Evolutionary conservation across 352 stramenopile species (phyloP).

Genomic region (Phytophthora tubulina): DNA sequence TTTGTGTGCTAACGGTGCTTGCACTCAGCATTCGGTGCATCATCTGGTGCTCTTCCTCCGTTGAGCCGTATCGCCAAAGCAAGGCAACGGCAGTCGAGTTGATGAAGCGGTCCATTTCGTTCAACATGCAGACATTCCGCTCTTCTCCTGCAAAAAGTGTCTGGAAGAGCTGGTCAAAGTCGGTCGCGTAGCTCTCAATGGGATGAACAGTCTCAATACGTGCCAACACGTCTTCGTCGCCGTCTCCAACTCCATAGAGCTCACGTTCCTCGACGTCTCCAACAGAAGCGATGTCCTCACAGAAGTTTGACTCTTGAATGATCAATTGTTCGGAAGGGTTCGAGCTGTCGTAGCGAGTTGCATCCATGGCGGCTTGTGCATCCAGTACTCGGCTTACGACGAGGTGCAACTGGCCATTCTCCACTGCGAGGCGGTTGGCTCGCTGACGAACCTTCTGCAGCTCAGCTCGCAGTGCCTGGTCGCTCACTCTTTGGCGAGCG

Average conservation of each 20-base stretch:
- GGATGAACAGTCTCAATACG: conserved; percentile 52
- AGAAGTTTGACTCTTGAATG: conserved; percentile 29
- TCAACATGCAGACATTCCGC: conserved; percentile 52
- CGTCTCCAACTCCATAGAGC: conserved; percentile 51
- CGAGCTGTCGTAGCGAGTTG: conserved; percentile 32
- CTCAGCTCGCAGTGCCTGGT: conserved; percentile 58
- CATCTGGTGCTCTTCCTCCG: conserved; percentile 54
- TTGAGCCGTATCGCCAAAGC: conserved; percentile 75
- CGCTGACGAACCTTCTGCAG: conserved; percentile 64
- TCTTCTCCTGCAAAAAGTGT: conserved; percentile 52
- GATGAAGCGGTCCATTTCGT: conserved; percentile 75
- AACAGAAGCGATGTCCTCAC: conserved; percentile 44
- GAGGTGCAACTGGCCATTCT: conserved; percentile 61
- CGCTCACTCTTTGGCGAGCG: conserved; percentile 43
- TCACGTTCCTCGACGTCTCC: conserved; percentile 58
- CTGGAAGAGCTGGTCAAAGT: conserved; percentile 70
- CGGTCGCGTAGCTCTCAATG: conserved; percentile 62
- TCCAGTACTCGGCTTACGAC: conserved; percentile 54
- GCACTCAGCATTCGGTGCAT: conserved; percentile 68
- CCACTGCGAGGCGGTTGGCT: conserved; percentile 54
- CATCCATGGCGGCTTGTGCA: conserved; percentile 34
- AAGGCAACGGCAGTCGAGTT: conserved; percentile 71
- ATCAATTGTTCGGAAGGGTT: conserved; percentile 21
- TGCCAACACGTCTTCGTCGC: conserved; percentile 46
- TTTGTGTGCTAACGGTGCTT: conserved; percentile 54